Base-by-base conservation (phyloP, 768 basidiomycete genomes). In the Flagelloscypha sp. region DNA sequence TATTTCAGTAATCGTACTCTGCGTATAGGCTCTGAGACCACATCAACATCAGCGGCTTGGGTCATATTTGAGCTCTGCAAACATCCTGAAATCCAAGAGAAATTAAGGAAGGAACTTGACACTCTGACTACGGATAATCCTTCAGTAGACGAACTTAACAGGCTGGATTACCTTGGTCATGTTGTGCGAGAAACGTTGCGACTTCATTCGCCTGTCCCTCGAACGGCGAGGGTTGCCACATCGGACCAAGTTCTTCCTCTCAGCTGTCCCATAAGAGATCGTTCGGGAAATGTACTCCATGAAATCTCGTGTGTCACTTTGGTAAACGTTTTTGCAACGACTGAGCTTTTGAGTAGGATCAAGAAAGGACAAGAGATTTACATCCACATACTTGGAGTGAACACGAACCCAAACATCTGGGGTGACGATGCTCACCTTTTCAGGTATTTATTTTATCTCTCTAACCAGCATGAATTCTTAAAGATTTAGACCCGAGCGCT, bases 171-270 rank as follows among this genome's bases (percentile, higher is more conserved):
- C 2, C 50, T 57, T 27, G 51, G 58, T 11, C 58, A 76, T 15
- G 56, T 66, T 19, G 45, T 64, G n/a, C 51, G 52, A 19, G 67
- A 69, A 48, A 71, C 67, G 0, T 52, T 83, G 37, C 69, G 67
- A 2, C 27, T 61, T 6, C 48, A 70, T 33, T 55, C 61, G 0
- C 52, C 56, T 6, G 50, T 64, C 6, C 40, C 48, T 4, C 25
- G 30, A 27, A 49, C 55, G 2, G 38, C 48, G 11, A 27, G 55
- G 21, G 32, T 48, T 62, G 52, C 55, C 3, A 36, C 35, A 15
- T 21, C 36, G 22, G 53, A 57, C 30, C 48, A 53, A 35, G 36
- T 50, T 7, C 43, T 57, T 28, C 55, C 55, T 2, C 29, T 55
- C 6, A 45, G 43, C 17, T 50, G 40, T 11, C 61, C 63, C 8